phyloP scores from a whole-genome alignment of 176 grass and related monocot species.

The Rhynchospora breviuscula region DNA sequence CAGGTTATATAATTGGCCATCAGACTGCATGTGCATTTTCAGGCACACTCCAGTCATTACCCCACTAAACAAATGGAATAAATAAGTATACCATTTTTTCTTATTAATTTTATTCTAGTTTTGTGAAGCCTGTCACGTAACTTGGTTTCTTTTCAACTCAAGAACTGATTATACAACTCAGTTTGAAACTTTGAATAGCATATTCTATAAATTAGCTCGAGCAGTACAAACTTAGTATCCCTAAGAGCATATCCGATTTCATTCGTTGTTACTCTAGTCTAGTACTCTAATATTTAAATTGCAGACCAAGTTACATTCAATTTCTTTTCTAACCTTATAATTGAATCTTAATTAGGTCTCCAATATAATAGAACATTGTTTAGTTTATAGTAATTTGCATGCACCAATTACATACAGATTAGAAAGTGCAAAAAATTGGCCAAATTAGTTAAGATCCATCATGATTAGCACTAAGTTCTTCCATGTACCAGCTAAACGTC shows the following conservation, averaged over 20 bases:
- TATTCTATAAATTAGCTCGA: background rate
- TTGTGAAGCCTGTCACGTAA: background rate
- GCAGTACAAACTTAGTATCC: background rate
- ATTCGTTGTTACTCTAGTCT: background rate
- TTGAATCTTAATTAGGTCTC: background rate
- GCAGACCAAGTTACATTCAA: background rate
- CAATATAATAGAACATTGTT: background rate
- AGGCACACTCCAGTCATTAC: conserved; percentile 21
- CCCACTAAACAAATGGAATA: background rate
- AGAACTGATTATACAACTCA: background rate
- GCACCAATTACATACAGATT: background rate
- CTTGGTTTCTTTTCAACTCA: too few relatives aligned
- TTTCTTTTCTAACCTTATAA: background rate
- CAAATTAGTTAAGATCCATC: conserved; percentile 2
- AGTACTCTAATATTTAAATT: background rate
- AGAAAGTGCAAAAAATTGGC: background rate
- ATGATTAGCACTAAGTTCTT: background rate
- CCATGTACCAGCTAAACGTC: background rate
- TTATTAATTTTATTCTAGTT: background rate
- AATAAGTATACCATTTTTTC: background rate
- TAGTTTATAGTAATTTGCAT: background rate
- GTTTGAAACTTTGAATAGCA: background rate
- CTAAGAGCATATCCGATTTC: background rate
- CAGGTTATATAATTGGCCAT: background rate
- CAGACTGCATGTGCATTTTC: conserved; percentile 16